Percentiles rank a stretch among this genome's conserved stretches.
These are phyloP conservation scores for Ustilago curta DNA, from an alignment of 1,284 basidiomycete species.

Conservation along the genomic window DNA sequence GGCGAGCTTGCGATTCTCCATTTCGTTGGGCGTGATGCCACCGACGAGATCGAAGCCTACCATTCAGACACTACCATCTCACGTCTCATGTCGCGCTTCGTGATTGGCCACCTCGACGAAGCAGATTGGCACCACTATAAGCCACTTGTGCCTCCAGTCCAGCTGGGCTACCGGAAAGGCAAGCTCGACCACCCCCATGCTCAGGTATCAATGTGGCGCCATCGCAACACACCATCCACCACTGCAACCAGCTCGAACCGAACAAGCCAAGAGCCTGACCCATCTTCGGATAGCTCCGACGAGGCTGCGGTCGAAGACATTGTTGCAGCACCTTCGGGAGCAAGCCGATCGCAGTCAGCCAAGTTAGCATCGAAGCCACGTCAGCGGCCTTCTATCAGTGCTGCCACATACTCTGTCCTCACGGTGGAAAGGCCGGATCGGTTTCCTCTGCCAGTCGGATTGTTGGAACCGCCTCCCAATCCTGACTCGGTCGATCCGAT, in stretches of 20 bases:
- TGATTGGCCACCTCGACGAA: constrained; percentile 79
- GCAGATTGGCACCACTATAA: constrained; percentile 74
- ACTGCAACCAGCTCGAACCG: constrained; percentile 15
- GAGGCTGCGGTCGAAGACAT: constrained; percentile 20
- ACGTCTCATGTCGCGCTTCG: constrained; percentile 77
- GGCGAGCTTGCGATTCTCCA: constrained; percentile 90
- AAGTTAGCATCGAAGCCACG: neutral
- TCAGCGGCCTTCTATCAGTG: neutral
- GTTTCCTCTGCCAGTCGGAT: constrained; percentile 63
- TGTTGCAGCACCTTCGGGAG: neutral
- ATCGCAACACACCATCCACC: constrained; percentile 25
- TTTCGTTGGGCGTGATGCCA: constrained; percentile 93
- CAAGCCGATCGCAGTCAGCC: neutral
- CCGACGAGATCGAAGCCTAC: constrained; percentile 93
- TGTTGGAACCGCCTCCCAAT: constrained; percentile 69
- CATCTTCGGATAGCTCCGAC: constrained; percentile 16
- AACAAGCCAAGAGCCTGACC: constrained; percentile 14
- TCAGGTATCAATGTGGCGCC: constrained; percentile 60
- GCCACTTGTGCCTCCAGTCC: constrained; percentile 88
- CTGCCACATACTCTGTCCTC: constrained; percentile 6
- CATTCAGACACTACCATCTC: constrained; percentile 79
- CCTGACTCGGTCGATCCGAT: constrained; percentile 73
- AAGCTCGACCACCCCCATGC: constrained; percentile 65
- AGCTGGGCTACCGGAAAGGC: constrained; percentile 75
- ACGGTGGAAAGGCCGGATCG: constrained; percentile 35